Percentiles rank a stretch among this genome's conserved stretches.
Evolutionary conservation across 2,329 filamentous ascomycete species (phyloP).

Genomic region (Calonectria leucothoes): DNA sequence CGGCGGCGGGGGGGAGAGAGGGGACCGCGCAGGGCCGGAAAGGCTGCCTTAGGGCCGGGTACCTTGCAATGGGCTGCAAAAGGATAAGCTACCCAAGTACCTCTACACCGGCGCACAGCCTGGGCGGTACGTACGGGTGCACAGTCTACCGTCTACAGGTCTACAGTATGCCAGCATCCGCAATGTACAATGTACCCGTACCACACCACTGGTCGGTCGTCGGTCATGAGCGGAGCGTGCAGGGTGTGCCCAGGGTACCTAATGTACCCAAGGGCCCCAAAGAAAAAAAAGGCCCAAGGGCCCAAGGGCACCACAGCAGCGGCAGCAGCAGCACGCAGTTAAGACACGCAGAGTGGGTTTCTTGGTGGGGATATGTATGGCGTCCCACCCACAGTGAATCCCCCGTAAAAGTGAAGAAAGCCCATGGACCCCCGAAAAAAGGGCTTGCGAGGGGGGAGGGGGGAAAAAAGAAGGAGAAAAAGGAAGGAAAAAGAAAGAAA

Average conservation of each 20-base stretch:
- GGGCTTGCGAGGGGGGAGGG: neutral
- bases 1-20: neutral
- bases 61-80: conserved; percentile 18
- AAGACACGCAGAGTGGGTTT: conserved; percentile 2
- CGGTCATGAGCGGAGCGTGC: neutral
- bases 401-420: conserved; percentile 1
- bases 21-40: neutral
- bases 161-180: neutral
- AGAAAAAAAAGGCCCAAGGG: neutral
- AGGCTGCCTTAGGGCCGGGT: conserved; percentile 20
- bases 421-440: neutral
- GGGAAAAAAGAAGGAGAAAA: neutral
- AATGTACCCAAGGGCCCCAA: neutral
- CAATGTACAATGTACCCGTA: conserved; percentile 7
- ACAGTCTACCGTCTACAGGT: neutral
- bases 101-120: conserved; percentile 6
- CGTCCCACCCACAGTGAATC: neutral
- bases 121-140: conserved; percentile 3
- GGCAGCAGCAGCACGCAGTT: no score
- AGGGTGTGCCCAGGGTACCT: neutral
- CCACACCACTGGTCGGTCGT: neutral
- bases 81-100: conserved; percentile 12
- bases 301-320: neutral
- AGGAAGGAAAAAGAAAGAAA: neutral
- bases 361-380: neutral